Base-by-base conservation (phyloP, 495 filamentous ascomycete genomes). In the Talaromyces adpressus region DNA sequence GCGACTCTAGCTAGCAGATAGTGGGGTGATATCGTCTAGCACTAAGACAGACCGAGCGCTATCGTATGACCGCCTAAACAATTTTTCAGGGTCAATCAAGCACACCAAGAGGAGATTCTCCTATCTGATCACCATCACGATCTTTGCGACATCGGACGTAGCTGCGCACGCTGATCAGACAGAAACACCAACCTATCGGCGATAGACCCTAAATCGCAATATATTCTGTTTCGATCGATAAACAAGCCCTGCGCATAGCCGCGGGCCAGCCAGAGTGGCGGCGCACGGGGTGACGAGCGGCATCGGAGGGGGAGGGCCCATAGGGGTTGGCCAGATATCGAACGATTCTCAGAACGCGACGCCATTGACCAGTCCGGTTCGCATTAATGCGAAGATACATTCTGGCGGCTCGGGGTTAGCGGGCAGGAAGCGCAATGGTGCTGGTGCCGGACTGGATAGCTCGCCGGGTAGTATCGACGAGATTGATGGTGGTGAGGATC, bases 401-500 rank as follows among this genome's bases (percentile, higher is more conserved):
- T 70, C 77, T 59, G 70, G 69, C 64, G 67, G 70, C 63, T 57
- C 66, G 57, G 72, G 69, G 14, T 63, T 72, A 63, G 75, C 76
- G 65, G 69, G 66, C 65, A 77, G 72, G 70, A 83, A 82, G 71
- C 75, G 81, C 63, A 81, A 76, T 70, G 67, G 72, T 58, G 73
- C 71, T 52, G 70, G 75, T 57, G 78, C 80, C 62, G 80, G 79
- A 34, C 73, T 85, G 57, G 86, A 89, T 53, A 90, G 85, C 74
- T 89, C 87, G 34, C 87, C 87, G 20, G 86, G 83, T n/a, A 91
- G 88, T 73, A 75, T 81, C 30, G 88, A 90, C 60, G 86, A 86
- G 64, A 83, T 84, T 74, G 86, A 85, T 49, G 86, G 87, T 58
- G 78, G 68, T 36, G 80, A 85, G 18, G 75, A 74, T 23, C 81